Percentiles rank a stretch among this genome's conserved stretches.
These are phyloP conservation scores for Ammopiptanthus mongolicus DNA, from an alignment of 306 rosid genomes.

Conservation along the genomic window DNA sequence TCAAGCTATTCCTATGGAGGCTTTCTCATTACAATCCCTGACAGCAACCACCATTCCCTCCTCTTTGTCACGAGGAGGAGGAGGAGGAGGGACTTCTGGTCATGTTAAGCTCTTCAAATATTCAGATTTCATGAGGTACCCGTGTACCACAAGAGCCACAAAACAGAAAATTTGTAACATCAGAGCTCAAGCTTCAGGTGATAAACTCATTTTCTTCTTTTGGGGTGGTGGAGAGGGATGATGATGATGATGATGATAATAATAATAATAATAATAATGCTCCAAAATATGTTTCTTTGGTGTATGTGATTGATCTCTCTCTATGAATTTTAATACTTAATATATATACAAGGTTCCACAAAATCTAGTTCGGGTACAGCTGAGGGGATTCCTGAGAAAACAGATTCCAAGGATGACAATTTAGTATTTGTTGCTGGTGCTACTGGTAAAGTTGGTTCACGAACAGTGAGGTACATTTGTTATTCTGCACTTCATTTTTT, in stretches of 20 bases:
- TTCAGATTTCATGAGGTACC: conserved; percentile 34
- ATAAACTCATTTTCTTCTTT: neutral
- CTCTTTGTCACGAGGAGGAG: conserved; percentile 33
- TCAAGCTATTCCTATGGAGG: conserved; percentile 64
- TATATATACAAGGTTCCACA: conserved; percentile 36
- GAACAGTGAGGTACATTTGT: conserved; percentile 75
- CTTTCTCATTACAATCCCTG: conserved; percentile 47
- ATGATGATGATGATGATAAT: too few relatives aligned
- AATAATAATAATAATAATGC: neutral
- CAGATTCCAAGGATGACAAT: conserved; percentile 53
- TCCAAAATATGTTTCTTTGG: conserved; percentile 6
- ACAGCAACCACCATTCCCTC: conserved; percentile 51
- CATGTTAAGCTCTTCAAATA: conserved; percentile 38
- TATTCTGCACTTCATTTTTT: neutral
- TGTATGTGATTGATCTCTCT: conserved; percentile 4
- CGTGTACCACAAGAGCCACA: conserved; percentile 15
- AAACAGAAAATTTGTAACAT: conserved; percentile 1
- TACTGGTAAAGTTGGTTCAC: conserved; percentile 91
- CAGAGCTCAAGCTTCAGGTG: conserved; percentile 72
- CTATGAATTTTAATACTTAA: conserved; percentile 3
- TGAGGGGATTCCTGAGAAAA: conserved; percentile 40
- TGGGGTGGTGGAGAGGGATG: neutral
- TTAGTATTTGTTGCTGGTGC: conserved; percentile 98
- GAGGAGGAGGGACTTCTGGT: conserved; percentile 16
- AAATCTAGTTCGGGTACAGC: conserved; percentile 32